Evolutionary conservation across 192 early-diverging fungal genomes (phyloP).

Genomic region (Coemansia sp.): DNA sequence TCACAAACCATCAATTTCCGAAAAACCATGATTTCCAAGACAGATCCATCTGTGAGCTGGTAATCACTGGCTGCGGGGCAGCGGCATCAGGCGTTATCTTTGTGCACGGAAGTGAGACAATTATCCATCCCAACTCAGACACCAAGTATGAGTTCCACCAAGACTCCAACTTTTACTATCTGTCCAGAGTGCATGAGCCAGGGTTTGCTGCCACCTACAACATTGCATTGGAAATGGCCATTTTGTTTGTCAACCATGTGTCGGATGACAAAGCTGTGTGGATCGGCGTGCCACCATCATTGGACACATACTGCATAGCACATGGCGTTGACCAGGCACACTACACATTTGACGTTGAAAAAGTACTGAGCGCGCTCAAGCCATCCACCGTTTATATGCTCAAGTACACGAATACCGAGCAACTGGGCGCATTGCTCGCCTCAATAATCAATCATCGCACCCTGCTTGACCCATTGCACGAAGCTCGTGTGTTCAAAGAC

Average conservation of each 20-base stretch:
- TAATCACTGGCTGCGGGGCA: too few relatives aligned
- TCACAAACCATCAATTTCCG: too few relatives aligned
- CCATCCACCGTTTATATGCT: constrained; percentile 56
- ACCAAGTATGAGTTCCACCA: constrained; percentile 81
- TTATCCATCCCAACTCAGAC: constrained; percentile 68
- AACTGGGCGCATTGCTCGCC: constrained; percentile 29
- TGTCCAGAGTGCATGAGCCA: constrained; percentile 74
- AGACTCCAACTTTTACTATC: constrained; percentile 84
- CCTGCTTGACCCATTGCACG: constrained; percentile 64
- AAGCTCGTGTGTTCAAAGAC: constrained; percentile 79
- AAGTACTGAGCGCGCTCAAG: constrained; percentile 44
- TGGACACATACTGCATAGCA: constrained; percentile 50
- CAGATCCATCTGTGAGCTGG: too few relatives aligned
- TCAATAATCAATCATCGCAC: neutral
- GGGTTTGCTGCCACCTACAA: constrained; percentile 72
- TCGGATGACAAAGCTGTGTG: constrained; percentile 72
- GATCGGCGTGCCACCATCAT: constrained; percentile 67
- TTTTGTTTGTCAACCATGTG: constrained; percentile 67
- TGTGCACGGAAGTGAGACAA: constrained; percentile 55
- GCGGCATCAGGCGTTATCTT: constrained; percentile 66
- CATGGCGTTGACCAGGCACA: constrained; percentile 73
- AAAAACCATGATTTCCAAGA: too few relatives aligned
- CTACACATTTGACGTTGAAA: constrained; percentile 57
- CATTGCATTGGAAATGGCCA: constrained; percentile 56
- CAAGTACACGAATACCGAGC: constrained; percentile 37